Conservation (phyloP, 1,139 yeast species). For the Yamadazyma triangularis region DNA sequence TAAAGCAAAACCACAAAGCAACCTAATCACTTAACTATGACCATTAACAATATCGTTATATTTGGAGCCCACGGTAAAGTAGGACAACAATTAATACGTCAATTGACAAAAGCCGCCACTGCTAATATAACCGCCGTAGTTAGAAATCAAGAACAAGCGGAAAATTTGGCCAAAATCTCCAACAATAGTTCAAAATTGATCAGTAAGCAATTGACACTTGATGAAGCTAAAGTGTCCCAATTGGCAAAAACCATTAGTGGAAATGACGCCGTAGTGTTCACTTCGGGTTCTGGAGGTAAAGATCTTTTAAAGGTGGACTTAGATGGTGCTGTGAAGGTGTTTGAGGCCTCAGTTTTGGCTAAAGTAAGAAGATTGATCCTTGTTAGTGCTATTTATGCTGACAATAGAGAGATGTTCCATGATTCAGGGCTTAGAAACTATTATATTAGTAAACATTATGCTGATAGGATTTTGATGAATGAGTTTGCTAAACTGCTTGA, state of each 20-base stretch:
- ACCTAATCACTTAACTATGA: too few relatives aligned
- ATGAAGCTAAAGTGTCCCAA: slow-evolving; percentile 26
- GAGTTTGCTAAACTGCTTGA: slow-evolving; percentile 33
- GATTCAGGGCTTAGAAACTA: slow-evolving; percentile 30
- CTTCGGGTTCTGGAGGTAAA: slow-evolving; percentile 64
- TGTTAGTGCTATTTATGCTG: slow-evolving; percentile 55
- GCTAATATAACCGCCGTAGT: slow-evolving; percentile 46
- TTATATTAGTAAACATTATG: slow-evolving; percentile 52
- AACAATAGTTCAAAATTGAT: slow-evolving; percentile 29
- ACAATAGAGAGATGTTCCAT: slow-evolving; percentile 35
- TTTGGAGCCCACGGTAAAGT: slow-evolving; percentile 65
- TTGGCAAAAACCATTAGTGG: slow-evolving; percentile 39
- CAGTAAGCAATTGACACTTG: slow-evolving; percentile 34
- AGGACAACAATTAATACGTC: slow-evolving; percentile 34
- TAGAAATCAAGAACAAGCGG: slow-evolving; percentile 42
- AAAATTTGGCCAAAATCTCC: slow-evolving; percentile 23
- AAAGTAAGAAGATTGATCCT: slow-evolving; percentile 45
- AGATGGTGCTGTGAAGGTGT: slow-evolving; percentile 57
- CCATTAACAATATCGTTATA: slow-evolving; percentile 16
- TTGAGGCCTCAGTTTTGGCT: slow-evolving; percentile 51
- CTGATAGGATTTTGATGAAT: slow-evolving; percentile 43
- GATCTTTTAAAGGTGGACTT: slow-evolving; percentile 52
- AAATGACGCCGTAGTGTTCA: slow-evolving; percentile 54
- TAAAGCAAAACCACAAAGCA: too few relatives aligned
- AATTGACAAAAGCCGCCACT: slow-evolving; percentile 21